Evolutionary conservation across 1,284 basidiomycete genomes (phyloP).

Genomic region (Caloboletus firmus): DNA sequence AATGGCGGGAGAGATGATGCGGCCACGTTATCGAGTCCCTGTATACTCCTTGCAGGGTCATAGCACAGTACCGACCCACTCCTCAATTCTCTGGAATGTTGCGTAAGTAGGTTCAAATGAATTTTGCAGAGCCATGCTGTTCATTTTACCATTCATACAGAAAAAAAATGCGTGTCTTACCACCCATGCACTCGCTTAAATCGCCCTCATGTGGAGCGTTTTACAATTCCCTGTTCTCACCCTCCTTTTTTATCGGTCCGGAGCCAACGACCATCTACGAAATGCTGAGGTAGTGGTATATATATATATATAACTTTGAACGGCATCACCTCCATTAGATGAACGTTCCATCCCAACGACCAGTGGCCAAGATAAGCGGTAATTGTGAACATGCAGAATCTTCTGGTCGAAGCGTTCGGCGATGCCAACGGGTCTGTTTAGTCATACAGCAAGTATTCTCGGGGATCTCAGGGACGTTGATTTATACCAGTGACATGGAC

Average conservation of each 20-base stretch:
- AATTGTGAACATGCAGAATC: too few species aligned
- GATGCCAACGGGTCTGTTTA: background rate
- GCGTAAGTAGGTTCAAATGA: background rate
- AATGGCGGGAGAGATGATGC: background rate
- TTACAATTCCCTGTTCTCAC: background rate
- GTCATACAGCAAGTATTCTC: background rate
- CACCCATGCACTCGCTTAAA: too few species aligned
- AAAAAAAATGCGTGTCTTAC: background rate
- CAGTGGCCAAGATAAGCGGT: background rate
- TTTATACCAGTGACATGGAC: background rate
- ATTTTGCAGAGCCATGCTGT: background rate
- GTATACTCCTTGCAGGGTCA: too few species aligned
- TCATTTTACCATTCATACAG: background rate
- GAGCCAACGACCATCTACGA: background rate
- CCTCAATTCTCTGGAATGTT: background rate
- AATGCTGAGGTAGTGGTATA: background rate
- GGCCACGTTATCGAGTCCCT: background rate
- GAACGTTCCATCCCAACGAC: background rate
- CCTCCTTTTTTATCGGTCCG: background rate
- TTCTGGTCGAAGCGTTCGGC: too few species aligned
- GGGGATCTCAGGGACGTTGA: background rate
- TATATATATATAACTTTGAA: too few species aligned
- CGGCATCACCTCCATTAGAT: background rate
- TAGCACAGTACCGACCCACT: background rate
- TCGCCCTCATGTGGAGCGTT: background rate